These are phyloP conservation scores for Lentithecium fluviatile DNA, from an alignment of 495 filamentous ascomycete genomes.

Conservation along the genomic window DNA sequence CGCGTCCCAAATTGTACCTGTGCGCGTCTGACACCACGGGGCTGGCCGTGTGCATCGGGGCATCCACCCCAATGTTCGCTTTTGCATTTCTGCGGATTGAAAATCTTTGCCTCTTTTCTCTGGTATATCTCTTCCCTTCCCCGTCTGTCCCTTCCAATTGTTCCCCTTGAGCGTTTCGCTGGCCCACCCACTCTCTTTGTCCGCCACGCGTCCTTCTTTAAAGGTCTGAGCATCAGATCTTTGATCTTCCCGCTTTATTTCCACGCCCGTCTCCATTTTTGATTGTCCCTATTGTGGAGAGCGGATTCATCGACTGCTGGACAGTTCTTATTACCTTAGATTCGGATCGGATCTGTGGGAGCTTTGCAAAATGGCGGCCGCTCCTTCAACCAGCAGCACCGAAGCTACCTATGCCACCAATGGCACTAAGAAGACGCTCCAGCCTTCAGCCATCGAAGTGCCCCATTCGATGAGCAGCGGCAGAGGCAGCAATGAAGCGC, in stretches of 20 bases:
- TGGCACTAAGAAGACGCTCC: slow-evolving; percentile 19
- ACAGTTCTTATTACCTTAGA: slow-evolving; percentile 22
- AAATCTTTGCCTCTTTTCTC: slow-evolving; percentile 32
- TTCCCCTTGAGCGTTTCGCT: slow-evolving; percentile 5
- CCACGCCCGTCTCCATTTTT: neutral
- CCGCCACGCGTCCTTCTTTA: slow-evolving; percentile 2
- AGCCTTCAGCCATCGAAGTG: slow-evolving; percentile 23
- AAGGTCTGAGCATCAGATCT: neutral
- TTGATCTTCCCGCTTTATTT: slow-evolving; percentile 12
- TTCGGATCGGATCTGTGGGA: neutral
- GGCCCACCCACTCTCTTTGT: slow-evolving; percentile 27
- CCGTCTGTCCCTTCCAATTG: slow-evolving; percentile 9
- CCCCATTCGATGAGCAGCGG: neutral
- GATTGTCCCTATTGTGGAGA: too few relatives aligned
- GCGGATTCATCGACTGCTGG: slow-evolving; percentile 23
- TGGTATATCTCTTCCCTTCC: slow-evolving; percentile 16
- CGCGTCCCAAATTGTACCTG: too few relatives aligned
- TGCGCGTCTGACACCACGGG: slow-evolving; percentile 24
- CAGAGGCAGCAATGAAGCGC: neutral
- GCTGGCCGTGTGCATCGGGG: neutral
- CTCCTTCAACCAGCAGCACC: slow-evolving; percentile 15
- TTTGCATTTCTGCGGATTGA: too few relatives aligned
- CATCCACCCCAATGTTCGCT: too few relatives aligned
- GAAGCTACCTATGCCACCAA: neutral
- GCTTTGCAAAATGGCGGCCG: neutral